phyloP scores from a whole-genome alignment of 768 basidiomycete genomes.

The Trametes cubensis region DNA sequence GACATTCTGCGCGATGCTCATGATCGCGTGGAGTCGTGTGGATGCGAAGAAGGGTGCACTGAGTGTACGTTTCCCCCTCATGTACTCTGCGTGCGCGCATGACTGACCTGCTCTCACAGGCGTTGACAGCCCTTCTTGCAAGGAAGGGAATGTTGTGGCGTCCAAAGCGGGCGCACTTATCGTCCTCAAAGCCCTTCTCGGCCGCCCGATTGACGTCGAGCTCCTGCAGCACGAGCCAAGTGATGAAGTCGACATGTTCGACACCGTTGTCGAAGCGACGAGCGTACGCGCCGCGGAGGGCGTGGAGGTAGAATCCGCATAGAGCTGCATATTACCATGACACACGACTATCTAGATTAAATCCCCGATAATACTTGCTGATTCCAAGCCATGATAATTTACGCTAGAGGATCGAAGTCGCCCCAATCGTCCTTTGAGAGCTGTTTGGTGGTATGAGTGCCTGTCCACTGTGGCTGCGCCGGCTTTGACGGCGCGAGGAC shows the following conservation, averaged over 20 bases:
- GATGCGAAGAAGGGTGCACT: conserved; percentile 70
- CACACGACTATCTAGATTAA: conserved; percentile 15
- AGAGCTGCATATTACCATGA: conserved; percentile 4
- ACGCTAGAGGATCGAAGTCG: conserved; percentile 80
- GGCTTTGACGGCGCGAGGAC: conserved; percentile 69
- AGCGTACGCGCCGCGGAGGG: conserved; percentile 48
- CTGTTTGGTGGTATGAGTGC: conserved; percentile 43
- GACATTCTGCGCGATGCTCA: conserved; percentile 63
- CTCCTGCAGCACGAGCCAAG: conserved; percentile 32
- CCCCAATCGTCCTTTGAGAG: conserved; percentile 72
- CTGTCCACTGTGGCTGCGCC: conserved; percentile 50
- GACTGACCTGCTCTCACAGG: conserved; percentile 44
- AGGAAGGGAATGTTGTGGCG: conserved; percentile 68
- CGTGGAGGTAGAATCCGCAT: conserved; percentile 49
- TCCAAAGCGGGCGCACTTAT: conserved; percentile 78
- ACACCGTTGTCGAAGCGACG: conserved; percentile 59
- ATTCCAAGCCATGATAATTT: conserved; percentile 12
- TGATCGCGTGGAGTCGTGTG: conserved; percentile 58
- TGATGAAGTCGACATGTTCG: conserved; percentile 32
- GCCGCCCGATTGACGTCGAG: conserved; percentile 42
- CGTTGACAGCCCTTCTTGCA: conserved; percentile 65
- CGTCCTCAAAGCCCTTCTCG: conserved; percentile 64
- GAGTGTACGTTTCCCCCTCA: conserved; percentile 50
- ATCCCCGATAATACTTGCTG: conserved; percentile 10
- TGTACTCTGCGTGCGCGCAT: too few relatives aligned